Evolutionary conservation across 768 basidiomycete species (phyloP), one percentile per base, ranked within the genome.

Genomic region (Pholiota microspora): DNA sequence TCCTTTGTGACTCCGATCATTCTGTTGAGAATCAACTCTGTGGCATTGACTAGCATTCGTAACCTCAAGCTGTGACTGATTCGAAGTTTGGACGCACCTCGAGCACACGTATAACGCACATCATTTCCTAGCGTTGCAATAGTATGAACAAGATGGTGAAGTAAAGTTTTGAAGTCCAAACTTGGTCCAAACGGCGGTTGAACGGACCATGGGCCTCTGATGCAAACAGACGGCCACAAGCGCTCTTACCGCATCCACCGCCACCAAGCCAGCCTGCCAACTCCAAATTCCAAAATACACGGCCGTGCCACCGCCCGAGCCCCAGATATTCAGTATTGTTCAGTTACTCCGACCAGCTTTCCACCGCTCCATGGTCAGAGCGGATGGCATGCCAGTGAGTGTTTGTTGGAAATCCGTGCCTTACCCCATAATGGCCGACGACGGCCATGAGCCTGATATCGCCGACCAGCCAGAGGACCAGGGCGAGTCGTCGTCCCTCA

Each of bases 401-500:
- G 52, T 60, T 28, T 50, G n/a, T n/a, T n/a, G 55, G 55, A 51
- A 54, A 34, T 31, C 45, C 36, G 28, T 47, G 23, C 51, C 49
- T 51, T 59, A 54, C 55, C n/a, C 28, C 34, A 16, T 38, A 44
- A 13, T 7, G 32, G 16, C 21, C 34, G 46, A 46, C 56, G 34
- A 40, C 44, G 21, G 53, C 54, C 53, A 57, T 52, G 54, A 54
- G 49, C 46, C 50, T 55, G 28, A 40, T 21, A 53, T 42, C 31
- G 45, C 47, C 31, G 45, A 49, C 44, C 48, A 71, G 68, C 54
- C 63, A 31, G 69, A 66, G 23, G 62, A 64, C 56, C 67, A 59
- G 36, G 67, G 68, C 53, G 70, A 69, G 18, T 56, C 65, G 7
- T 44, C 47, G 36, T 60, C 62, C 52, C 64, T 62, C 49, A 64